A percentile compares a stretch with the other conserved stretches of the same genome.
Evolutionary conservation across 768 basidiomycete species (phyloP).

Genomic region (Mycena vulgaris): DNA sequence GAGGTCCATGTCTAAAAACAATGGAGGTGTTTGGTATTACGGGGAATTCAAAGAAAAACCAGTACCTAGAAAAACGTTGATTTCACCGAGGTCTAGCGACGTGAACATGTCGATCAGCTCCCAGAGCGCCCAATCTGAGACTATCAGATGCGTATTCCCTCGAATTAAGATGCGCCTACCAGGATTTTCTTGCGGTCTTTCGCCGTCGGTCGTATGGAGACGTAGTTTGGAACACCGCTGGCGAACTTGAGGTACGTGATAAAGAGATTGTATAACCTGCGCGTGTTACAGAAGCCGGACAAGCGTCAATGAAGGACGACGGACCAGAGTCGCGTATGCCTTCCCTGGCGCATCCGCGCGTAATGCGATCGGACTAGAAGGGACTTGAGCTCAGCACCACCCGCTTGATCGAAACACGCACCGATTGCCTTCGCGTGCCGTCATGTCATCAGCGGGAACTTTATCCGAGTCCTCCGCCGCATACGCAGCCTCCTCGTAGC

Average conservation of each 20-base stretch:
- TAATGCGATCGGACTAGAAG: conserved; percentile 76
- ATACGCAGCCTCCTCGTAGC: conserved; percentile 31
- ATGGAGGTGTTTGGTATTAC: too few relatives aligned
- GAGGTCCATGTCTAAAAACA: conserved; percentile 67
- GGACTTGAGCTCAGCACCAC: neutral
- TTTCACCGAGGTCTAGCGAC: conserved; percentile 76
- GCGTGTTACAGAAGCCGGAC: neutral
- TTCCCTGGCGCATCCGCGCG: conserved; percentile 68
- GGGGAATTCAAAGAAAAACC: too few relatives aligned
- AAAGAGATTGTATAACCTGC: conserved; percentile 72
- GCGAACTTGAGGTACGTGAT: conserved; percentile 81
- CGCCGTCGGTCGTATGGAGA: conserved; percentile 47
- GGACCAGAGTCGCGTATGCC: conserved; percentile 73
- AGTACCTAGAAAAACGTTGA: too few relatives aligned
- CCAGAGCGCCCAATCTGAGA: conserved; percentile 66
- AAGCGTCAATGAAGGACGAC: conserved; percentile 32
- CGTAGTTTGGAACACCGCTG: conserved; percentile 53
- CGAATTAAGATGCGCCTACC: conserved; percentile 42
- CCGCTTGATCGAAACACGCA: neutral
- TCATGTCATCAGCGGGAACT: conserved; percentile 19
- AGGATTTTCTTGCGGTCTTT: conserved; percentile 43
- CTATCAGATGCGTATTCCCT: conserved; percentile 8
- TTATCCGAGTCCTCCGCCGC: conserved; percentile 31
- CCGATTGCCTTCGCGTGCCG: conserved; percentile 22
- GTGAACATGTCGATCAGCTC: conserved; percentile 76